A percentile compares a stretch with the other conserved stretches of the same genome.
Evolutionary conservation across 2,329 filamentous ascomycete genomes (phyloP).

Genomic region (Penicillium freii): DNA sequence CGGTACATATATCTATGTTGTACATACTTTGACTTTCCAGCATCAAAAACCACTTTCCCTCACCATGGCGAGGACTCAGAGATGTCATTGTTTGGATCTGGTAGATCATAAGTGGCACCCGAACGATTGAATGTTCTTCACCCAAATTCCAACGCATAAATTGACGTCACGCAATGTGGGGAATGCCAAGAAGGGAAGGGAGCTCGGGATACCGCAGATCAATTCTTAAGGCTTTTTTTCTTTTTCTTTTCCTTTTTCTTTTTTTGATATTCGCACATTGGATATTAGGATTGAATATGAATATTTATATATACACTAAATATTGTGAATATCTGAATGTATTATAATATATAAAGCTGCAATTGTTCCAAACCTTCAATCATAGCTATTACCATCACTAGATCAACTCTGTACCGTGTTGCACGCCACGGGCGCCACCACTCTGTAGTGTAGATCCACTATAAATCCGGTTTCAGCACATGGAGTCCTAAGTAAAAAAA

Average conservation of each 20-base stretch:
- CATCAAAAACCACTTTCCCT: background rate
- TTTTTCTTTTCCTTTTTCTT: background rate
- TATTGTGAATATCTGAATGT: accelerated
- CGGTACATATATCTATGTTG: background rate
- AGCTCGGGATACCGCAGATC: background rate
- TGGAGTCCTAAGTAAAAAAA: background rate
- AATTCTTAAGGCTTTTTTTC: too few species aligned
- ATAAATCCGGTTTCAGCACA: constrained; percentile 10
- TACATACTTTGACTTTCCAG: background rate
- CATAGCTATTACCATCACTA: background rate
- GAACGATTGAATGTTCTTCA: background rate
- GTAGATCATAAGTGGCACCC: background rate
- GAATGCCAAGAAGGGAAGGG: background rate
- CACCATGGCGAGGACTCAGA: background rate
- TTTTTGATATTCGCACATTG: background rate
- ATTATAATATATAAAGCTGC: background rate
- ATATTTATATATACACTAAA: background rate
- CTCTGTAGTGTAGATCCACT: constrained; percentile 3
- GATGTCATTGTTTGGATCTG: background rate
- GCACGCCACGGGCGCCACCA: constrained; percentile 1
- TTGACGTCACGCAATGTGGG: background rate
- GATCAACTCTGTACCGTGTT: background rate
- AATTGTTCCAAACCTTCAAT: background rate
- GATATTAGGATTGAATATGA: too few species aligned
- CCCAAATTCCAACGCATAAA: background rate